Base-by-base conservation (phyloP, 2,329 filamentous ascomycete species). In the Monilinia laxa region DNA sequence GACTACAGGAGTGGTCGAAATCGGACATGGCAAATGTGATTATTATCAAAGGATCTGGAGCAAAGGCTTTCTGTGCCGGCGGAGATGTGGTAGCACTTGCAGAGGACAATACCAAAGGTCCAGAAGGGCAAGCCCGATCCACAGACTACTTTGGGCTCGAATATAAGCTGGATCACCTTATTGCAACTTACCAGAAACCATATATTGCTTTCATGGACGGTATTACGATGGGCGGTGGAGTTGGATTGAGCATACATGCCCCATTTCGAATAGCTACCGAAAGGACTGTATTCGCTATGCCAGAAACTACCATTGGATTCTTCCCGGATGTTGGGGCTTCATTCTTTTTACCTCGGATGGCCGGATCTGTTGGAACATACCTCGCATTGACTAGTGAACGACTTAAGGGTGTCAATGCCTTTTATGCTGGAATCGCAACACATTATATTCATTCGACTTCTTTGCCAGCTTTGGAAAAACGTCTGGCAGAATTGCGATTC, bases 301-400 rank as follows among this genome's bases (percentile, higher is more conserved):
- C 95, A 40, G 95, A 99, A 81, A 99, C 95, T 4, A 96, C 88
- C 11, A 99, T 99, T 76, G 95, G 95, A 51, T 97, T 98, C 83
- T 99, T 99, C 84, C 95, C 96, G 9, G 96, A 99, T 75, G 95
- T 99, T 59, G 95, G 95, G 69, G 96, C 90, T 42, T 96, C 92
- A 14, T 99, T 98, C 82, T 98, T 98, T 83, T 83, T 99, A 64
- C 92, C 95, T 20, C 86, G 93, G 70, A 88, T 99, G 83, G 88
- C 96, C 74, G 95, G 95, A 60, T 82, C 88, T 68, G 80, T 96
- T 66, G 95, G 95, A 67, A 97, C 91, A 25, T 99, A 98, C 79
- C 87, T 99, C 54, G 95, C 93, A 25, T 83, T 99, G 70, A 99
- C 95, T 10, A 95, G 93, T 76, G 90, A 94, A 76, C 86, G 87